phyloP scores from a whole-genome alignment of 169 alveolate genomes.

The Amoebophrya sp. region DNA sequence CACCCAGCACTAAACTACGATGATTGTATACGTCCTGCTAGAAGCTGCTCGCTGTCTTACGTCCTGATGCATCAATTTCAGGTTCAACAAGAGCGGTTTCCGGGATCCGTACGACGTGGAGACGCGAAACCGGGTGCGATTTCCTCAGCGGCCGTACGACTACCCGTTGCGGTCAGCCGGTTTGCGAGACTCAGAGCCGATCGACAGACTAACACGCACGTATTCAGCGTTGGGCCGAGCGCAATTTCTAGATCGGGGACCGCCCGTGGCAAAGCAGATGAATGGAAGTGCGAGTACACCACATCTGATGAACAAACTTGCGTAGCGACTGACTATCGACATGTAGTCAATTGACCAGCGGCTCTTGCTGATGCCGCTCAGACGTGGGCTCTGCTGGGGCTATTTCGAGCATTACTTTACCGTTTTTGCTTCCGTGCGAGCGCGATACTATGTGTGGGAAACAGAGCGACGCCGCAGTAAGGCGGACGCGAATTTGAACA shows the following conservation, averaged over 20 bases:
- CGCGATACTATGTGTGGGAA: no score
- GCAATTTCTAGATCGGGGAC: neutral
- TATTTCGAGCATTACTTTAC: no score
- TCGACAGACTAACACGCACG: neutral
- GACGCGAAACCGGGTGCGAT: neutral
- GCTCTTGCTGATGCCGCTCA: no score
- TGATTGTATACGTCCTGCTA: neutral
- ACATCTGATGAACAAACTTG: no score
- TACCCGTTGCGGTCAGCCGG: neutral
- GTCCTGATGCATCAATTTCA: neutral
- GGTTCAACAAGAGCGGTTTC: neutral
- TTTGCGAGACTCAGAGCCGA: neutral
- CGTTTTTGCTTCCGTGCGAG: no score
- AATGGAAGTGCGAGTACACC: no score
- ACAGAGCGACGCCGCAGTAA: no score
- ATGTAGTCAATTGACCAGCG: no score
- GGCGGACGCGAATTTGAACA: no score
- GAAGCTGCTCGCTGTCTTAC: neutral
- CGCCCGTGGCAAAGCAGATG: neutral
- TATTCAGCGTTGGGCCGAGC: neutral
- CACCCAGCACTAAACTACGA: no score
- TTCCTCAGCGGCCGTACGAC: neutral
- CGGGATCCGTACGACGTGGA: neutral
- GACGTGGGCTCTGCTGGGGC: no score
- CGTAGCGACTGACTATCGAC: no score